Percentiles rank a stretch among this genome's conserved stretches.
Evolutionary conservation across 257 asterid species (phyloP).

Genomic region (Nicotiana tabacum): DNA sequence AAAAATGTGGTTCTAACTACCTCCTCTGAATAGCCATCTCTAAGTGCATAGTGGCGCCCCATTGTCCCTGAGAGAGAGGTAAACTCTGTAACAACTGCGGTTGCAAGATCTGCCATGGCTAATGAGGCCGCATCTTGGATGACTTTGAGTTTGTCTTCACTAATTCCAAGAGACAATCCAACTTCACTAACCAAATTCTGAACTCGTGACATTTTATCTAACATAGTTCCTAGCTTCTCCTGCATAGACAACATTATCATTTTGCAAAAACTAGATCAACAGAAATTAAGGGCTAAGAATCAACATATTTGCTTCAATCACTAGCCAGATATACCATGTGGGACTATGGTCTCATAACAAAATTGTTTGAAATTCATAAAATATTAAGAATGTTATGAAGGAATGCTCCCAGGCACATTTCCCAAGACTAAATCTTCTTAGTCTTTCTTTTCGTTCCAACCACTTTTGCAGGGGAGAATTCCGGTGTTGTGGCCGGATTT

Average conservation of each 20-base stretch:
- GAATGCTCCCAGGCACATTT: too few relatives aligned
- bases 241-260: conserved; percentile 15
- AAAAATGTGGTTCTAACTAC: conserved; percentile 26
- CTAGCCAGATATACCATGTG: background rate
- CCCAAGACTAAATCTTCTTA: too few relatives aligned
- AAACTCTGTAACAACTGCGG: conserved; percentile 90
- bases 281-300: background rate
- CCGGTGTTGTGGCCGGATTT: too few relatives aligned
- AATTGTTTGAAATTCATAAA: too few relatives aligned
- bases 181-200: conserved; percentile 58
- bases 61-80: conserved; percentile 90
- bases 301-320: background rate
- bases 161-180: conserved; percentile 48
- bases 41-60: conserved; percentile 92
- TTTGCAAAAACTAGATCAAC: background rate
- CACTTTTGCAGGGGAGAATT: too few relatives aligned
- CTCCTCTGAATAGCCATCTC: conserved; percentile 90
- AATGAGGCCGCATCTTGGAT: conserved; percentile 68
- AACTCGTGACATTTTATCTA: conserved; percentile 88
- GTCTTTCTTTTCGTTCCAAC: too few relatives aligned
- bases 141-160: conserved; percentile 49
- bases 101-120: conserved; percentile 91
- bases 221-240: conserved; percentile 95
- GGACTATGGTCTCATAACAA: background rate
- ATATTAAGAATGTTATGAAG: too few relatives aligned